Evolutionary conservation across 352 stramenopile species (phyloP), one percentile per base, ranked within the genome.

Genomic region (Pythium rhizo-oryzae): DNA sequence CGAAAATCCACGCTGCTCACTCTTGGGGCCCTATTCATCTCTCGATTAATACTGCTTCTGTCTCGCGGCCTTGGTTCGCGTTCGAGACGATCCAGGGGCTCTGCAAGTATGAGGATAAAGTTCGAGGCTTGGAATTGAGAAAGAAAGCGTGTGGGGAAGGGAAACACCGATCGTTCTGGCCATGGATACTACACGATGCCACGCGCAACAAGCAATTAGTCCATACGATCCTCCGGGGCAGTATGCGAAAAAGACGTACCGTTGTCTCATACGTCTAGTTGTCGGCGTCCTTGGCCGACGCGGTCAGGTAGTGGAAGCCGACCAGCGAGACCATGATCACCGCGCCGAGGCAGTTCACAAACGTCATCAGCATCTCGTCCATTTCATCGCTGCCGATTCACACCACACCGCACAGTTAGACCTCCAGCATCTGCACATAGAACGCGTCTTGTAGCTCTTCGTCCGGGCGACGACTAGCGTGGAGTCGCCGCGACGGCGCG

Each of bases 301-400:
- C 85, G 35, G 86, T 94, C 55, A 96, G 82, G 71, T 95, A 96
- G 75, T 96, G 89, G 75, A 95, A 96, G 28, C 87, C 84, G 43
- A 96, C 87, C 24, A 96, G 76, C 35, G 86, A 94, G 24, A 96
- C 75, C 85, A 94, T 96, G 76, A 96, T 94, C 18, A 91, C 80
- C 13, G 89, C 83, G 61, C 89, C 89, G 44, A 96, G 77, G 69
- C 79, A 91, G 78, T 96, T 96, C 52, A 96, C 89, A 72, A 96
- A 96, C 47, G 80, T 84, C 89, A 96, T 96, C 49, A 96, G 72
- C 70, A 81, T 81, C 44, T 84, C 66, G 62, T 96, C 89, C 87
- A 96, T 95, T 76, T 95, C 85, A 57, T 95, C 76, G 77, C 89
- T 96, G 65, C 28, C n/a, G 23, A 21, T 51, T 19, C 56, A 54